These are phyloP conservation scores for Scenedesmus sp. DNA, from an alignment of 163 green algal genomes.

Conservation along the genomic window DNA sequence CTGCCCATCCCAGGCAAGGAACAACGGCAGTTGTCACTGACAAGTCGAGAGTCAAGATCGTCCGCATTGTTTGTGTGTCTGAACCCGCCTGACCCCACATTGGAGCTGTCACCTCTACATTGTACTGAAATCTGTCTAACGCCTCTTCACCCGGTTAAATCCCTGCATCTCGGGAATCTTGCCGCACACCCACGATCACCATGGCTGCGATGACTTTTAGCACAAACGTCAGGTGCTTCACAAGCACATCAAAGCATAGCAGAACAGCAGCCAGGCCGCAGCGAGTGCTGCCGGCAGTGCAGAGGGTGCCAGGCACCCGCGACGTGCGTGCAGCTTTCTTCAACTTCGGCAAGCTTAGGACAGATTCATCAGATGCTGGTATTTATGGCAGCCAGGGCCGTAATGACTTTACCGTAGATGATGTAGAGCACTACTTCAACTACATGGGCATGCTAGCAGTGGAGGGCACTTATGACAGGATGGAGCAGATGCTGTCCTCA, in stretches of 20 bases:
- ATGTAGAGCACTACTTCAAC: constrained; percentile 95
- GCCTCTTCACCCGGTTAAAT: neutral
- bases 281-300: constrained; percentile 7
- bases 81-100: neutral
- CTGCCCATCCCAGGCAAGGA: neutral
- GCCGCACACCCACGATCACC: neutral
- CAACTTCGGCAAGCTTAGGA: constrained; percentile 65
- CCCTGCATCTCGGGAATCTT: neutral
- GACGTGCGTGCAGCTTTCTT: constrained; percentile 58
- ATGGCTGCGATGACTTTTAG: constrained; percentile 14
- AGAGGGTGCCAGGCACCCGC: neutral
- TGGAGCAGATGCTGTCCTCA: constrained; percentile 67
- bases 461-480: constrained; percentile 88
- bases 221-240: neutral
- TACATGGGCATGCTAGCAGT: constrained; percentile 95
- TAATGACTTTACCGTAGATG: constrained; percentile 78
- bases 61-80: neutral
- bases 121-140: neutral
- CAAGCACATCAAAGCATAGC: constrained; percentile 5
- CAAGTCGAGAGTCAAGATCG: constrained; percentile 2
- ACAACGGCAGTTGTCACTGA: neutral
- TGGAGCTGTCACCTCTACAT: neutral
- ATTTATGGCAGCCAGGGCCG: constrained; percentile 68
- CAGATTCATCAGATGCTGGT: constrained; percentile 58
- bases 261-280: neutral